Evolutionary conservation across 495 filamentous ascomycete genomes (phyloP).

Genomic region (Symbiotaphrina buchneri): DNA sequence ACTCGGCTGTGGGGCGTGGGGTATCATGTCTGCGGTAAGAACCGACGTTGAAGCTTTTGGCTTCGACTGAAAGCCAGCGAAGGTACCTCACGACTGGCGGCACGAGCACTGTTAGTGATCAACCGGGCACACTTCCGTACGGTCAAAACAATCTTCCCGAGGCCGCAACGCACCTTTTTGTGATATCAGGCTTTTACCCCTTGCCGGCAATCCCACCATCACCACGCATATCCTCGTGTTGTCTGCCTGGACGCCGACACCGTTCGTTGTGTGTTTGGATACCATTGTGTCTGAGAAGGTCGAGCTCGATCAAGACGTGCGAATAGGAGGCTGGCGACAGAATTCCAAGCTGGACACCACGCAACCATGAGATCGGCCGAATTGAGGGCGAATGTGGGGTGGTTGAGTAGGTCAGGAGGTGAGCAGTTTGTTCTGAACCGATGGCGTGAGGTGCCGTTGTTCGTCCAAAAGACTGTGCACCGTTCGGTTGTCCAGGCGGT

Average conservation of each 20-base stretch:
- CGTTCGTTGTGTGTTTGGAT: too few species aligned
- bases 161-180: conserved; percentile 52
- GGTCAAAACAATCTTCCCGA: background rate
- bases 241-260: conserved; percentile 50
- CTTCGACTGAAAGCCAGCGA: conserved; percentile 81
- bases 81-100: conserved; percentile 74
- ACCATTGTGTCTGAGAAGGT: too few species aligned
- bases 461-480: too few species aligned
- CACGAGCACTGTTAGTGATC: background rate
- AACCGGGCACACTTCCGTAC: background rate
- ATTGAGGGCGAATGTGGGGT: too few species aligned
- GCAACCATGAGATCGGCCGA: too few species aligned
- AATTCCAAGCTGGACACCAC: too few species aligned
- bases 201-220: conserved; percentile 89
- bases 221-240: conserved; percentile 94
- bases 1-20: conserved; percentile 68
- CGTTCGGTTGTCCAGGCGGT: too few species aligned
- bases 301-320: too few species aligned
- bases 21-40: conserved; percentile 74
- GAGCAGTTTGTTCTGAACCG: too few species aligned
- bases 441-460: too few species aligned
- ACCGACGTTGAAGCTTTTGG: conserved; percentile 91
- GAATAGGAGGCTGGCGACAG: too few species aligned
- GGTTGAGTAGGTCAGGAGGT: too few species aligned
- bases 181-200: conserved; percentile 92